These are phyloP conservation scores for Lactuca sativa DNA, from an alignment of 129 eudicot species.

Conservation along the genomic window DNA sequence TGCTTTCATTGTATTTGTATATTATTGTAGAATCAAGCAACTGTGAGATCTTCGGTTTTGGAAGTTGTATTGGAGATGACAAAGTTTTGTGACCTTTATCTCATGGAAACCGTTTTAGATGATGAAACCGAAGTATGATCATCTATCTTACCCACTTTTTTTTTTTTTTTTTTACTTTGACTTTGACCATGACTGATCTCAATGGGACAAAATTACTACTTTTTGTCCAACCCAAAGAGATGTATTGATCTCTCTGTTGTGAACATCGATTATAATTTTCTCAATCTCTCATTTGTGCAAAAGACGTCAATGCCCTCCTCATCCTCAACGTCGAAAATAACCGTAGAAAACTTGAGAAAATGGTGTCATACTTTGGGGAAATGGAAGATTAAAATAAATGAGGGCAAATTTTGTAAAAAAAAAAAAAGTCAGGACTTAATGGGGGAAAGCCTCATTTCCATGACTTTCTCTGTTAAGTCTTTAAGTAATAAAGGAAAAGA, in stretches of 20 bases:
- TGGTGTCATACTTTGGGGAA: too few species aligned
- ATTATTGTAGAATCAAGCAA: conserved; percentile 56
- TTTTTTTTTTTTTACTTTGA: too few species aligned
- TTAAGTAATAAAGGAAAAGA: not conserved
- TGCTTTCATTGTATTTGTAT: not conserved
- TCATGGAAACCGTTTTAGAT: conserved; percentile 80
- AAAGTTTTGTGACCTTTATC: conserved; percentile 75
- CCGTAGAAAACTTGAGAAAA: too few species aligned
- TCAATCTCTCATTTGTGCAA: too few species aligned
- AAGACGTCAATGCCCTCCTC: not conserved
- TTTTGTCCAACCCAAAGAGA: not conserved
- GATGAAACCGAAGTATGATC: conserved; percentile 69
- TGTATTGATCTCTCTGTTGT: not conserved
- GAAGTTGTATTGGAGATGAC: conserved; percentile 78
- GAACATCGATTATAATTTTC: not conserved
- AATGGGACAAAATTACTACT: not conserved
- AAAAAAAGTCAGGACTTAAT: not conserved
- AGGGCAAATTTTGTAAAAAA: too few species aligned
- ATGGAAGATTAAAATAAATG: too few species aligned
- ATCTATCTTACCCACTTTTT: not conserved
- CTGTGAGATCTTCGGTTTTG: conserved; percentile 72
- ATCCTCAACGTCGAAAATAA: not conserved
- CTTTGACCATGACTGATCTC: not conserved
- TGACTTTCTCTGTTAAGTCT: not conserved
- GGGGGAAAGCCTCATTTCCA: too few species aligned